Evolutionary conservation across 2,329 filamentous ascomycete genomes (phyloP).

Genomic region (Aspergillus glaucus): DNA sequence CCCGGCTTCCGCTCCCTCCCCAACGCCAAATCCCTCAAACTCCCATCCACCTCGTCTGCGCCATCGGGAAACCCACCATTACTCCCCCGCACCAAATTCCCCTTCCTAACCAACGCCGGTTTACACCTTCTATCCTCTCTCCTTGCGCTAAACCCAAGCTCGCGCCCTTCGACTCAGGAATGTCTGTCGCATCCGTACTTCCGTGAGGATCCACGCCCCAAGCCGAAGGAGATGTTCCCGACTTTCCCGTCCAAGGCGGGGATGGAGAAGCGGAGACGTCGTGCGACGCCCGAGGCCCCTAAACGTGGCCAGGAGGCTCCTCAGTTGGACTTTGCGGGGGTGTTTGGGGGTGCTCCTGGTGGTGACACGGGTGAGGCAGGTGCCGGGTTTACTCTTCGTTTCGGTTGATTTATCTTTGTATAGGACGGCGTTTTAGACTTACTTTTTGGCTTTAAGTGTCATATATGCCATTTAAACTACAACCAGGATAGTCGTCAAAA

Average conservation of each 20-base stretch:
- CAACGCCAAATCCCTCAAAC: constrained; percentile 71
- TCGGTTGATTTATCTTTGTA: constrained; percentile 37
- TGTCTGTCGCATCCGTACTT: constrained; percentile 82
- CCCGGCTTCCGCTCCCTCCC: constrained; percentile 80
- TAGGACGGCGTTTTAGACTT: not conserved
- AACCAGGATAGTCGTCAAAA: no score
- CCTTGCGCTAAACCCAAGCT: constrained; percentile 66
- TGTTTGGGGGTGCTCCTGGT: constrained; percentile 61
- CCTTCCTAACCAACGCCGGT: constrained; percentile 71
- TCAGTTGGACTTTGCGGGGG: constrained; percentile 60
- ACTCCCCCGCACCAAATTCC: constrained; percentile 69
- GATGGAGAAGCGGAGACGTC: constrained; percentile 70
- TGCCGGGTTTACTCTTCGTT: constrained; percentile 54
- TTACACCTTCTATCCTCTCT: constrained; percentile 62
- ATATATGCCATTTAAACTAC: not conserved
- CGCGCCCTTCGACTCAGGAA: constrained; percentile 63
- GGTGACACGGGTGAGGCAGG: constrained; percentile 59
- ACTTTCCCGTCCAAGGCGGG: constrained; percentile 95
- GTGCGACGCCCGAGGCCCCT: constrained; percentile 76
- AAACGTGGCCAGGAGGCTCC: constrained; percentile 65
- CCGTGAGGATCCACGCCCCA: constrained; percentile 78
- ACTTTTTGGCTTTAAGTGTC: not conserved
- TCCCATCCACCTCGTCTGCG: constrained; percentile 47
- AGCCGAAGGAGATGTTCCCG: constrained; percentile 86
- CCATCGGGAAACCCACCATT: constrained; percentile 32